A percentile compares a stretch with the other conserved stretches of the same genome.
phyloP scores from a whole-genome alignment of 805 yeast genomes.

The Ogataea neopini region DNA sequence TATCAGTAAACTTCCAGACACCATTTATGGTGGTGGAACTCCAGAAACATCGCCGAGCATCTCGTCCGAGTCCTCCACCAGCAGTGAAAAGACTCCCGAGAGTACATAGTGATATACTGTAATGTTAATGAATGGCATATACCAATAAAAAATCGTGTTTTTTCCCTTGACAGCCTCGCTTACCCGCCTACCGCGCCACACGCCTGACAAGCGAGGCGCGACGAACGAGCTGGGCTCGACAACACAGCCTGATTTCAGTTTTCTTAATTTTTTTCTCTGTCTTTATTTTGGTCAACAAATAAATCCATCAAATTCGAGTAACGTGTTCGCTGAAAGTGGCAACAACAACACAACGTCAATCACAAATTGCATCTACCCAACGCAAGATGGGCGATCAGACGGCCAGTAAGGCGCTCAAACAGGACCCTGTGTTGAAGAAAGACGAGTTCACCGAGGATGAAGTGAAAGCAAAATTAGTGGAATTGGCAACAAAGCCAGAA shows the following conservation, averaged over 20 bases:
- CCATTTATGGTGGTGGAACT: conserved; percentile 8
- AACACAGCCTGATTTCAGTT: conserved; percentile 1
- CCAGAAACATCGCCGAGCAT: conserved; percentile 1
- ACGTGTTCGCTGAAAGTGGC: conserved; percentile 1
- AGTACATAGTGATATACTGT: background rate
- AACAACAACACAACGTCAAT: background rate
- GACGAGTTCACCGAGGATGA: conserved; percentile 30
- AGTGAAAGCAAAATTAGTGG: conserved; percentile 33
- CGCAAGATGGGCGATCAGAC: conserved; percentile 5
- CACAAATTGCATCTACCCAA: background rate
- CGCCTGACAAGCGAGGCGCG: conserved; percentile 2
- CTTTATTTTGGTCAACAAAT: conserved; percentile 4
- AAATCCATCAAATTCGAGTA: conserved; percentile 5
- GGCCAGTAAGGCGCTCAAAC: conserved; percentile 12
- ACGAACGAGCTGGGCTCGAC: background rate
- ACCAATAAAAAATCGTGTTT: no score
- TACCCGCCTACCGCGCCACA: conserved; percentile 2
- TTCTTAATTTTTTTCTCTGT: conserved; percentile 1
- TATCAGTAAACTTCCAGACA: conserved; percentile 2
- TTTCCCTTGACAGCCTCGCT: no score
- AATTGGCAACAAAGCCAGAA: conserved; percentile 28
- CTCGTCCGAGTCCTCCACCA: conserved; percentile 2
- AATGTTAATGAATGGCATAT: no score
- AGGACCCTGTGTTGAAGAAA: conserved; percentile 9
- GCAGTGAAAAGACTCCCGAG: background rate